Conservation (phyloP, 1,284 basidiomycete genomes). For the Ceratobasidium sp. region DNA sequence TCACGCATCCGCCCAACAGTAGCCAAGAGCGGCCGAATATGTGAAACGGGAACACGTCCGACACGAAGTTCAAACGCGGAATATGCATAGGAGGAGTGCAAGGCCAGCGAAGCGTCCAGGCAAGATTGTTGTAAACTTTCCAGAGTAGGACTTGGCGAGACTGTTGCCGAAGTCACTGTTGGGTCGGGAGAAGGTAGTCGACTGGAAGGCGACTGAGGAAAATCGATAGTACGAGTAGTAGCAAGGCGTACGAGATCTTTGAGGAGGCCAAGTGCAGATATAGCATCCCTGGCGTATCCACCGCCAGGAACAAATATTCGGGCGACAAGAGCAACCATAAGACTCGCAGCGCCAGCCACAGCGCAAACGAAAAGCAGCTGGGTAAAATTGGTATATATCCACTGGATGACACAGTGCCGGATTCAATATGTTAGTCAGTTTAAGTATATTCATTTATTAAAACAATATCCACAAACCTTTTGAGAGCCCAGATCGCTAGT, state of each 20-base stretch:
- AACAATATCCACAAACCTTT: conserved; percentile 55
- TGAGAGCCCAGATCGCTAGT: conserved; percentile 59
- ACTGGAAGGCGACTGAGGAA: background rate
- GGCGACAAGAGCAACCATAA: conserved; percentile 31
- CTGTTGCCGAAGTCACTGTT: conserved; percentile 3
- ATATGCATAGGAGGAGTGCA: conserved; percentile 64
- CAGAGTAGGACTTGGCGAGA: conserved; percentile 12
- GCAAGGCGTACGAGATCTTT: conserved; percentile 40
- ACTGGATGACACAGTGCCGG: conserved; percentile 18
- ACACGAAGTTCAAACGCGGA: conserved; percentile 66
- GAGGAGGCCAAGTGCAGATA: conserved; percentile 33
- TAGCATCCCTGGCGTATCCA: conserved; percentile 40
- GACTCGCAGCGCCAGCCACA: conserved; percentile 30
- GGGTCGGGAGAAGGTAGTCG: conserved; percentile 29
- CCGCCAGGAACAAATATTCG: conserved; percentile 28
- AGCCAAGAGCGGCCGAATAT: conserved; percentile 64
- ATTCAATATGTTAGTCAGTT: background rate
- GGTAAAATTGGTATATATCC: conserved; percentile 36
- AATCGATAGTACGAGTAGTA: conserved; percentile 33
- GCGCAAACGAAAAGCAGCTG: conserved; percentile 37
- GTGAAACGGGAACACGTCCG: conserved; percentile 65
- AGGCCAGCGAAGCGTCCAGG: conserved; percentile 60
- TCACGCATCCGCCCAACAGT: conserved; percentile 65
- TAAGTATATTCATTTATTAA: too few relatives aligned
- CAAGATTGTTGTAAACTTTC: conserved; percentile 57